Conservation (phyloP, 176 grass and related monocot genomes). For the Secale cereale region DNA sequence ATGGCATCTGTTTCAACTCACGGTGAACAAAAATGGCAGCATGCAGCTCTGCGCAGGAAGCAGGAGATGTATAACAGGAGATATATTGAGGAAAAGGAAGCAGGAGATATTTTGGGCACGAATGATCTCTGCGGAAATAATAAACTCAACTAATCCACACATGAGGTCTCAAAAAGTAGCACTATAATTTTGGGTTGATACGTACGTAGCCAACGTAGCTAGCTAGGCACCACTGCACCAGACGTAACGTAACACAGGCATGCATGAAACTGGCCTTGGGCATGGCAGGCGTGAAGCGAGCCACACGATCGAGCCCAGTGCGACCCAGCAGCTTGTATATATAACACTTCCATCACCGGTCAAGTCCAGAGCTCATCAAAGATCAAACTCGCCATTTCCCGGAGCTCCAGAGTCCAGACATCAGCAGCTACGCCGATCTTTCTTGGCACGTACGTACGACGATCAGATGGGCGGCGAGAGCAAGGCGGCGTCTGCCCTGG, state of each 20-base stretch:
- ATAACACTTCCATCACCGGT: background rate
- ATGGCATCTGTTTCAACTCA: no score
- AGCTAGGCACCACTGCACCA: no score
- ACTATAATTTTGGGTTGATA: background rate
- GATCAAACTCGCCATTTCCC: background rate
- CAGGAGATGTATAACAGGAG: no score
- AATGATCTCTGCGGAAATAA: background rate
- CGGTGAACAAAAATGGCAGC: no score
- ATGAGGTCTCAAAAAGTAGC: background rate
- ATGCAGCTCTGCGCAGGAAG: no score
- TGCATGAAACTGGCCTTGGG: background rate
- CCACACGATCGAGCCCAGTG: background rate
- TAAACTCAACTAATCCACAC: background rate
- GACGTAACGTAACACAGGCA: background rate
- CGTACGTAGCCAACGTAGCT: background rate
- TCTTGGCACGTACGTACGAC: background rate
- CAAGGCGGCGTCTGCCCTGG: conserved; percentile 20
- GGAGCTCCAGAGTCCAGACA: background rate
- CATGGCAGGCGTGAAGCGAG: background rate
- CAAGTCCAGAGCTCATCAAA: background rate
- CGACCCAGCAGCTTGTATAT: background rate
- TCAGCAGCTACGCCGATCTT: conserved; percentile 24
- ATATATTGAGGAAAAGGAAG: no score
- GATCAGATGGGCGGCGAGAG: conserved; percentile 25
- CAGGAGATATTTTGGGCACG: no score